A percentile compares a stretch with the other conserved stretches of the same genome.
Conservation (phyloP, 2,329 filamentous ascomycete species). For the Aspergillus sp. region DNA sequence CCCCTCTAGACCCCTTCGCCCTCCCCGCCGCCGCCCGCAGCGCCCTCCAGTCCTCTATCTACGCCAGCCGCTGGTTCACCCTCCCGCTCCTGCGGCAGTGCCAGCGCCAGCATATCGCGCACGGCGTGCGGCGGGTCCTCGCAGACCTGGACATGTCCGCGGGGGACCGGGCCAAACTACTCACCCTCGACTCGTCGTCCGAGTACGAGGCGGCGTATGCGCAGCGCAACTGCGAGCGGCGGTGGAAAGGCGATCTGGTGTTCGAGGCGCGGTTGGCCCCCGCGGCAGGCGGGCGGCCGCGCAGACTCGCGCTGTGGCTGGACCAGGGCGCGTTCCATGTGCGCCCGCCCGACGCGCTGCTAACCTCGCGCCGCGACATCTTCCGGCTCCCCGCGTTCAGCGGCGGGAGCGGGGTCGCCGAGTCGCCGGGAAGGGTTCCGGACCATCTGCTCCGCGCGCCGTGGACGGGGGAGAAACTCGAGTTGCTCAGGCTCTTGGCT, state of each 20-base stretch:
- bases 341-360: slow-evolving; percentile 14
- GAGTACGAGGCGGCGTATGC: neutral
- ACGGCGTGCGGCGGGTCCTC: slow-evolving; percentile 23
- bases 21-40: slow-evolving; percentile 19
- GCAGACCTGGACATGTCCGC: slow-evolving; percentile 17
- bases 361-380: slow-evolving; percentile 22
- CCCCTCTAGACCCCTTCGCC: slow-evolving; percentile 24
- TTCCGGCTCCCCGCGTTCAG: slow-evolving; percentile 27
- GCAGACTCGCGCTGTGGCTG: slow-evolving; percentile 30
- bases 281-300: neutral
- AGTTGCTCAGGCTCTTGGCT: slow-evolving; percentile 30
- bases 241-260: slow-evolving; percentile 24
- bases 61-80: slow-evolving; percentile 35
- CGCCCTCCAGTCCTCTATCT: slow-evolving; percentile 26
- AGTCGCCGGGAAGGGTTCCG: slow-evolving; percentile 29
- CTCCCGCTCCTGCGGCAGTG: slow-evolving; percentile 29
- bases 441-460: slow-evolving; percentile 28
- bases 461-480: slow-evolving; percentile 31
- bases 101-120: slow-evolving; percentile 29
- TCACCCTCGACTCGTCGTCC: slow-evolving; percentile 15
- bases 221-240: neutral
- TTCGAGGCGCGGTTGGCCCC: slow-evolving; percentile 11
- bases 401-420: no score
- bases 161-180: slow-evolving; percentile 15
- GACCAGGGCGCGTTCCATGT: slow-evolving; percentile 29